phyloP scores from a whole-genome alignment of 257 asterid genomes.

The Agastache rugosa region DNA sequence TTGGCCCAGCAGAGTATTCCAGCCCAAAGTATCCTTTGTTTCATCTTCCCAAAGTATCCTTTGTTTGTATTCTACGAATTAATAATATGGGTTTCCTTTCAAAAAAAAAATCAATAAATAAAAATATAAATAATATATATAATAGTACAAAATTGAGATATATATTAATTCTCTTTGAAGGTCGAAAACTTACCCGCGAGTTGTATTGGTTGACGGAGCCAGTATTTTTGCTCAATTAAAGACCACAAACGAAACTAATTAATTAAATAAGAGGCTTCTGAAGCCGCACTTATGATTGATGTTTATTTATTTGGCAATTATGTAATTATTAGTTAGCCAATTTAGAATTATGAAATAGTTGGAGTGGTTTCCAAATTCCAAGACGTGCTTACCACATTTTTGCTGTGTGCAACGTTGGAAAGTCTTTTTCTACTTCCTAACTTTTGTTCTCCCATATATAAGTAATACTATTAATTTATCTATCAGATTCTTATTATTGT shows the following conservation, averaged over 20 bases:
- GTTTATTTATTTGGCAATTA: neutral
- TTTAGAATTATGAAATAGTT: constrained; percentile 13
- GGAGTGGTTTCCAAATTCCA: constrained; percentile 40
- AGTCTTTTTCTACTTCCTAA: constrained; percentile 79
- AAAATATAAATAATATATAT: too few species aligned
- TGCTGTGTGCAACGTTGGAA: constrained; percentile 75
- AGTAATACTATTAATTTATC: constrained; percentile 16
- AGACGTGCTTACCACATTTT: constrained; percentile 65
- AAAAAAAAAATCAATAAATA: too few species aligned
- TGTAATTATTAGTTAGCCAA: constrained; percentile 21
- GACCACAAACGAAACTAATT: neutral
- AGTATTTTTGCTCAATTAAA: neutral
- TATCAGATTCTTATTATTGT: constrained; percentile 24
- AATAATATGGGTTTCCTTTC: too few species aligned
- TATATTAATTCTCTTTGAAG: too few species aligned
- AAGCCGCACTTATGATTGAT: neutral
- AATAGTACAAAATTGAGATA: too few species aligned
- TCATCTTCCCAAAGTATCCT: neutral
- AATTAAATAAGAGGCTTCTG: neutral
- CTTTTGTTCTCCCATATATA: constrained; percentile 43
- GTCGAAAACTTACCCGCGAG: neutral
- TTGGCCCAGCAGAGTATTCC: too few species aligned
- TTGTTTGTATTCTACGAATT: too few species aligned
- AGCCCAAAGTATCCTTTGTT: neutral
- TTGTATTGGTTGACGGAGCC: neutral